Percentiles rank a stretch among this genome's conserved stretches.
Evolutionary conservation across 345 rosid genomes (phyloP).

Genomic region (Kernera saxatilis): DNA sequence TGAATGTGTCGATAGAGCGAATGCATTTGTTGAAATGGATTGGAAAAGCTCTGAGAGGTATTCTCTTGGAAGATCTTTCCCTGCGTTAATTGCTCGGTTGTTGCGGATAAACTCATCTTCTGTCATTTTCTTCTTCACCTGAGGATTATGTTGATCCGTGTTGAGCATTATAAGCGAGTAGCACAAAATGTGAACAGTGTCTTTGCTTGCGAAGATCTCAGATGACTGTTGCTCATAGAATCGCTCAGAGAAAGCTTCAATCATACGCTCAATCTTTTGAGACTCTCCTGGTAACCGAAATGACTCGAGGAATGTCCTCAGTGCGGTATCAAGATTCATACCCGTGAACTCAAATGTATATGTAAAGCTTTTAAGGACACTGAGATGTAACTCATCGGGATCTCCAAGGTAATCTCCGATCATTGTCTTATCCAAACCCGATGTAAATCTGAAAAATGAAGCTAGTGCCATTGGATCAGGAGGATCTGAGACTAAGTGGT

Average conservation of each 20-base stretch:
- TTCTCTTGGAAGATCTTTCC: constrained; percentile 86
- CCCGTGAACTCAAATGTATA: constrained; percentile 66
- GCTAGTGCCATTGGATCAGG: constrained; percentile 62
- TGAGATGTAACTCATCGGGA: constrained; percentile 70
- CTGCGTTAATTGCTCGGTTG: constrained; percentile 78
- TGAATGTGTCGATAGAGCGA: constrained; percentile 46
- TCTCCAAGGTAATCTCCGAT: constrained; percentile 92
- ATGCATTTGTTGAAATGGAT: constrained; percentile 59
- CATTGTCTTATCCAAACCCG: constrained; percentile 60
- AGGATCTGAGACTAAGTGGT: constrained; percentile 57
- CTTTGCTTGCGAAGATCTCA: constrained; percentile 67
- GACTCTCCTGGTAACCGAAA: constrained; percentile 91
- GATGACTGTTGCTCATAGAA: constrained; percentile 65
- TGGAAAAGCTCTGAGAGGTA: constrained; percentile 79
- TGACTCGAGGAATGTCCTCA: constrained; percentile 69
- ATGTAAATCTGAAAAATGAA: constrained; percentile 65
- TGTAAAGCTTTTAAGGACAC: constrained; percentile 72
- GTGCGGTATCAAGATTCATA: constrained; percentile 77
- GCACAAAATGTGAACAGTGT: constrained; percentile 64
- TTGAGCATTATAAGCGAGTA: constrained; percentile 96
- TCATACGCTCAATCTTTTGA: constrained; percentile 77
- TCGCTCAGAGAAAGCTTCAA: constrained; percentile 75
- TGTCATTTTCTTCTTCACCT: constrained; percentile 91
- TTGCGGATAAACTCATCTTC: constrained; percentile 92
- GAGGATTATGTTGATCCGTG: constrained; percentile 90